A percentile compares a stretch with the other conserved stretches of the same genome.
Conservation (phyloP, 116 monocot genomes). For the Phalaenopsis hybrid region DNA sequence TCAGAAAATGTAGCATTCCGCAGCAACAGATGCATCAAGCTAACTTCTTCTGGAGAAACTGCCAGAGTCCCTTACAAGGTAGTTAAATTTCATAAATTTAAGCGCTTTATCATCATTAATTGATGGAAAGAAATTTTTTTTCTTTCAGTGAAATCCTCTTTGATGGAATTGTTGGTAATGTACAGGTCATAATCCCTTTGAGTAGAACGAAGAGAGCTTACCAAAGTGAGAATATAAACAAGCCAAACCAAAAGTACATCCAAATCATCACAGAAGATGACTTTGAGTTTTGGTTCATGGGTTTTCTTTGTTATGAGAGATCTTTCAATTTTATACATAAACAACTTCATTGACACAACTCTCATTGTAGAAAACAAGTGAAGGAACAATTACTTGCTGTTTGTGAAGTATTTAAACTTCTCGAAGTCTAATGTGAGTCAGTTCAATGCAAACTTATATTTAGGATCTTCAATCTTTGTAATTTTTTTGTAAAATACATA, state of each 20-base stretch:
- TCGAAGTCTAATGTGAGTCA: too few species aligned
- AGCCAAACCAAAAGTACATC: conserved; percentile 32
- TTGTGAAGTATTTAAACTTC: too few species aligned
- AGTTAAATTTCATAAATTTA: not conserved
- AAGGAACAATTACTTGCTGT: too few species aligned
- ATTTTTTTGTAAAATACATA: too few species aligned
- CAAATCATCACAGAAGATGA: conserved; percentile 37
- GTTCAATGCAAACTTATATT: too few species aligned
- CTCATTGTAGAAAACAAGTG: too few species aligned
- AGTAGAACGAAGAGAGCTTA: conserved; percentile 21
- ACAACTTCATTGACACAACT: conserved; percentile 13
- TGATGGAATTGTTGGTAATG: not conserved
- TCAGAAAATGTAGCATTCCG: conserved; percentile 66
- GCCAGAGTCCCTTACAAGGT: conserved; percentile 30
- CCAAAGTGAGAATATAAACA: conserved; percentile 22
- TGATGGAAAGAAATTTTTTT: not conserved
- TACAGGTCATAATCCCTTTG: conserved; percentile 31
- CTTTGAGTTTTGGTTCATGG: conserved; percentile 67
- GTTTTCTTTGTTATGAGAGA: conserved; percentile 34
- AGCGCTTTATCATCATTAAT: not conserved
- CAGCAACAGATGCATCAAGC: conserved; percentile 47
- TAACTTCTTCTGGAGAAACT: conserved; percentile 21
- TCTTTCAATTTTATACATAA: conserved; percentile 32
- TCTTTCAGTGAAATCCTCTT: not conserved
- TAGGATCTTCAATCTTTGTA: too few species aligned